phyloP scores from a whole-genome alignment of 352 stramenopile species.

The Phytopythium oedochilum region DNA sequence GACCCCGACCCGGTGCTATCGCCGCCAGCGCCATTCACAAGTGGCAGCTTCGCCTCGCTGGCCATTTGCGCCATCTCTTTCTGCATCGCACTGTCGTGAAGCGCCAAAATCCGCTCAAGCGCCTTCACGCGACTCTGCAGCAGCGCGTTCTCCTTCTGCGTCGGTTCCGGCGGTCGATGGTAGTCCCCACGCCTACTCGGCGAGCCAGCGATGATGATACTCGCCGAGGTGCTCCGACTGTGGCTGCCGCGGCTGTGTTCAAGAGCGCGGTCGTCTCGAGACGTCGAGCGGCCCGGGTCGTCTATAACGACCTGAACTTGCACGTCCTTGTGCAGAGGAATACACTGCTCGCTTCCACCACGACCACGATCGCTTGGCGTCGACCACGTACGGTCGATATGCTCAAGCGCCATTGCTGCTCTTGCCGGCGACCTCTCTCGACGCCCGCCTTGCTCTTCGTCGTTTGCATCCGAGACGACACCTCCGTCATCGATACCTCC shows the following conservation, averaged over 20 bases:
- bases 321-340: background rate
- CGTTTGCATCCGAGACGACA: background rate
- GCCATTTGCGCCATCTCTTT: slow-evolving; percentile 25
- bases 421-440: background rate
- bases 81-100: slow-evolving; percentile 55
- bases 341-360: background rate
- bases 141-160: slow-evolving; percentile 11
- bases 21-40: background rate
- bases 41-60: background rate
- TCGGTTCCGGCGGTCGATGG: background rate
- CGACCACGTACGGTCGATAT: no score
- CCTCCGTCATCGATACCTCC: background rate
- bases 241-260: background rate
- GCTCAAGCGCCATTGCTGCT: background rate
- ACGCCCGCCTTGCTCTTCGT: background rate
- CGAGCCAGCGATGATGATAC: background rate
- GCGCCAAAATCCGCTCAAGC: slow-evolving; percentile 46
- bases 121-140: slow-evolving; percentile 43
- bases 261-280: background rate
- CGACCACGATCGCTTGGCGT: background rate
- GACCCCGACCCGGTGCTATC: slow-evolving; percentile 1
- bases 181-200: background rate
- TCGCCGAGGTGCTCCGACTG: background rate
- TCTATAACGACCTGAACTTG: background rate
- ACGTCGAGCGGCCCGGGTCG: background rate